Conservation (phyloP, 176 grass and related monocot species). For the Triticum aestivum region DNA sequence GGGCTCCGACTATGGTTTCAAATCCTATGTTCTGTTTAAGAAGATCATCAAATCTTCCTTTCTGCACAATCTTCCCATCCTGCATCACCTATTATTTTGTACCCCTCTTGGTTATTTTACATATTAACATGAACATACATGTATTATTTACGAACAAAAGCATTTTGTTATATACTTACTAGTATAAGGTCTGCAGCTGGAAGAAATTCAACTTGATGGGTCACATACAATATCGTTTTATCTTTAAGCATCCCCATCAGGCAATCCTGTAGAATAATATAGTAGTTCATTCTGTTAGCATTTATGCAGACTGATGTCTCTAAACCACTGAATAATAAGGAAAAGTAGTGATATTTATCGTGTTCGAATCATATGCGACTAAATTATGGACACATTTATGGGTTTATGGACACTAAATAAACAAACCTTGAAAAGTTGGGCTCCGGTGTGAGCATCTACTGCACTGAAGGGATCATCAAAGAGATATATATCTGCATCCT, state of each 20-base stretch:
- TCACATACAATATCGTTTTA: conserved; percentile 92
- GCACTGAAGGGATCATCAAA: conserved; percentile 99
- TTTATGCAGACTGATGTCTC: neutral
- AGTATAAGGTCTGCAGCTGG: conserved; percentile 87
- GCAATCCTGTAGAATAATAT: conserved; percentile 64
- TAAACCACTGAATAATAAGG: neutral
- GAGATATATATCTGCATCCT: conserved; percentile 87
- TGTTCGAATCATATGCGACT: neutral
- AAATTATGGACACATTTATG: neutral
- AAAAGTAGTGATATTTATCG: neutral
- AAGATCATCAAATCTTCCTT: conserved; percentile 83
- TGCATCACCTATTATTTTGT: conserved; percentile 85
- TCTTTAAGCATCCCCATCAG: conserved; percentile 85
- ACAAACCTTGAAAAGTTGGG: conserved; percentile 86
- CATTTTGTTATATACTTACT: conserved; percentile 47
- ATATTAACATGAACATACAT: conserved; percentile 6
- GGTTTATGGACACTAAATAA: conserved; percentile 16
- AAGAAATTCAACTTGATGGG: conserved; percentile 99
- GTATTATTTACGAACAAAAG: neutral
- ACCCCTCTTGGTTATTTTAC: conserved; percentile 21
- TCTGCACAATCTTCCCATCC: conserved; percentile 79
- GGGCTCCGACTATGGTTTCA: conserved; percentile 89
- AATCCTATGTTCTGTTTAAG: conserved; percentile 84
- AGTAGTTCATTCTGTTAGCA: neutral
- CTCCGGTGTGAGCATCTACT: conserved; percentile 93